Evolutionary conservation across 2,329 filamentous ascomycete species (phyloP).

Genomic region (Elsinoe perseae): DNA sequence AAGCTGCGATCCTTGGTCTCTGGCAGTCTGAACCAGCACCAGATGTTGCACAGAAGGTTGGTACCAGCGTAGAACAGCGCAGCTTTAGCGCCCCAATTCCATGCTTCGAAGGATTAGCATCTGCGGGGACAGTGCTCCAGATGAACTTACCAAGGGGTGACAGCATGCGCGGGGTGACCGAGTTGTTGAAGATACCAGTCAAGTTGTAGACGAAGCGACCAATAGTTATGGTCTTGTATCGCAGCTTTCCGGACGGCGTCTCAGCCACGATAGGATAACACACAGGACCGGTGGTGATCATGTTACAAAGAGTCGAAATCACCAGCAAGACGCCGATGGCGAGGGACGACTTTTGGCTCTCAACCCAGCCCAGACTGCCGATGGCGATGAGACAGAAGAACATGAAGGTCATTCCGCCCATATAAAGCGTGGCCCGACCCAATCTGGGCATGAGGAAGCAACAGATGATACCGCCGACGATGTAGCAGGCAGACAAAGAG

Average conservation of each 20-base stretch:
- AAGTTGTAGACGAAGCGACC: constrained; percentile 20
- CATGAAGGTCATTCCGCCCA: constrained; percentile 19
- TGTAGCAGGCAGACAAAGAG: constrained; percentile 13
- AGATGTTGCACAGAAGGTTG: constrained; percentile 25
- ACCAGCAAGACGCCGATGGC: constrained; percentile 14
- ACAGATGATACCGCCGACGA: constrained; percentile 11
- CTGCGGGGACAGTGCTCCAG: constrained; percentile 25
- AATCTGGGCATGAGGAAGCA: constrained; percentile 25
- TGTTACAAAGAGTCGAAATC: constrained; percentile 23
- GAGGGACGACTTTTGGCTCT: background rate
- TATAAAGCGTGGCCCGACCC: constrained; percentile 31
- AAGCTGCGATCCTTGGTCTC: constrained; percentile 31
- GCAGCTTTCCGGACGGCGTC: constrained; percentile 16
- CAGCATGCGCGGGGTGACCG: background rate
- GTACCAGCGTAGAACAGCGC: constrained; percentile 31
- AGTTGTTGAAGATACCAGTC: constrained; percentile 16
- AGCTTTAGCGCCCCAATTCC: constrained; percentile 28
- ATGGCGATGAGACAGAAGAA: constrained; percentile 14
- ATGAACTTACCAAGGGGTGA: background rate
- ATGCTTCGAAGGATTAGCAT: constrained; percentile 29
- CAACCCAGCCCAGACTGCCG: constrained; percentile 1
- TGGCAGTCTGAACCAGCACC: constrained; percentile 30
- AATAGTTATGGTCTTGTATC: constrained; percentile 18
- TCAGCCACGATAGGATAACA: constrained; percentile 19
- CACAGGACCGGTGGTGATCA: constrained; percentile 22